phyloP scores from a whole-genome alignment of 805 yeast species.

The Metschnikowia rubicola region DNA sequence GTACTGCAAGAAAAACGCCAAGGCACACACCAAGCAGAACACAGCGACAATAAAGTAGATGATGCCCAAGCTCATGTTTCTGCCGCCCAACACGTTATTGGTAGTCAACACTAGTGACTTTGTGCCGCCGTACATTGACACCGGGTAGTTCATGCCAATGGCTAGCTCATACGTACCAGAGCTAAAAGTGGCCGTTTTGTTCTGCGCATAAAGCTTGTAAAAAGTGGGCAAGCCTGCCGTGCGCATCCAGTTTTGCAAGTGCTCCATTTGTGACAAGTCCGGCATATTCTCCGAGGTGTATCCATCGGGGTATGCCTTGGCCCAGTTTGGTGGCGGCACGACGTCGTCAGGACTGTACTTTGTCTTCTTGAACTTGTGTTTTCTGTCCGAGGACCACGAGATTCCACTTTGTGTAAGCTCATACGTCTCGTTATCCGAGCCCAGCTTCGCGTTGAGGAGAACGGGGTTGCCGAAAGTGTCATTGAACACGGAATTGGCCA shows the following conservation, averaged over 20 bases:
- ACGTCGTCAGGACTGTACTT: conserved; percentile 62
- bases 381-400: conserved; percentile 80
- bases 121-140: conserved; percentile 79
- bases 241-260: conserved; percentile 96
- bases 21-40: conserved; percentile 64
- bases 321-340: conserved; percentile 96
- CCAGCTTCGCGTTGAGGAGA: conserved; percentile 42
- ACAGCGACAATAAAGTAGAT: conserved; percentile 85
- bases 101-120: conserved; percentile 81
- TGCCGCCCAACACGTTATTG: conserved; percentile 79
- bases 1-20: conserved; percentile 76
- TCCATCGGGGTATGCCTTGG: conserved; percentile 73
- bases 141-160: conserved; percentile 79
- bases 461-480: conserved; percentile 68
- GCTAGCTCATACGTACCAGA: conserved; percentile 69
- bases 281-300: conserved; percentile 82
- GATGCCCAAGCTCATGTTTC: conserved; percentile 79
- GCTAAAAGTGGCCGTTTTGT: conserved; percentile 51
- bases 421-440: conserved; percentile 42
- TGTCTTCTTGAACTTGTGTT: conserved; percentile 66
- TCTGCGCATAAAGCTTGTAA: conserved; percentile 76
- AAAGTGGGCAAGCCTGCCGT: conserved; percentile 92
- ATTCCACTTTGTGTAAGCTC: conserved; percentile 55
- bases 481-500: conserved; percentile 89
- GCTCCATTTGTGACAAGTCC: conserved; percentile 71